Evolutionary conservation across 805 yeast genomes (phyloP).

Genomic region (Candida chilensis): DNA sequence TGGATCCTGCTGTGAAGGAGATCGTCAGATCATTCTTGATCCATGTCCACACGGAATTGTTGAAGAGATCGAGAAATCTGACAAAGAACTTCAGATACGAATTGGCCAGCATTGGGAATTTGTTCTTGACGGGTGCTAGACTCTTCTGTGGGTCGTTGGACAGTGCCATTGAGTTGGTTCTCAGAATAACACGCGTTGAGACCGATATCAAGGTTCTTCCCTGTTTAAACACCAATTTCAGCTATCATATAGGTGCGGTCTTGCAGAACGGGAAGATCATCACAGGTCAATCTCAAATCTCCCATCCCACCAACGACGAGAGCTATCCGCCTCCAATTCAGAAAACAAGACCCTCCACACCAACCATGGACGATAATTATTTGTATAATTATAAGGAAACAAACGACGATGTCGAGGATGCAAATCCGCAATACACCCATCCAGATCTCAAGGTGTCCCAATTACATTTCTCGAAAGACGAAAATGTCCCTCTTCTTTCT

Average conservation of each 20-base stretch:
- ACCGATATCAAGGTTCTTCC: slow-evolving; percentile 54
- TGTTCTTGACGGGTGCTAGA: slow-evolving; percentile 75
- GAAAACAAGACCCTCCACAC: slow-evolving; percentile 4
- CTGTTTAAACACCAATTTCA: slow-evolving; percentile 75
- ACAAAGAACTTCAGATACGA: slow-evolving; percentile 60
- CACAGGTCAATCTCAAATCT: slow-evolving; percentile 88
- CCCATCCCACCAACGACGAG: slow-evolving; percentile 56
- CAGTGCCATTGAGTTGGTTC: slow-evolving; percentile 69
- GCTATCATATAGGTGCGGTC: slow-evolving; percentile 78
- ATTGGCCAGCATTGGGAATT: slow-evolving; percentile 77
- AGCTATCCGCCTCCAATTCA: slow-evolving; percentile 15
- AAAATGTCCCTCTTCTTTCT: slow-evolving; percentile 53
- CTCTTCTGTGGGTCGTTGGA: slow-evolving; percentile 79
- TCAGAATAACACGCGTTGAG: slow-evolving; percentile 55
- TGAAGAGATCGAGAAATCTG: slow-evolving; percentile 52
- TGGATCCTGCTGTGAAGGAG: slow-evolving; percentile 56
- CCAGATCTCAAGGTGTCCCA: slow-evolving; percentile 74
- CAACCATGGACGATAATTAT: slow-evolving; percentile 1
- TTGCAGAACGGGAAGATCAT: slow-evolving; percentile 62
- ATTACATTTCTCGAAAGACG: slow-evolving; percentile 58
- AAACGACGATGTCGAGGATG: slow-evolving; percentile 42
- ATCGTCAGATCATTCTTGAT: slow-evolving; percentile 70
- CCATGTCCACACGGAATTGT: slow-evolving; percentile 68
- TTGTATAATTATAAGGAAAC: slow-evolving; percentile 11
- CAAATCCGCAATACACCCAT: slow-evolving; percentile 62